phyloP scores from a whole-genome alignment of 805 yeast species.

The Barnettozyma siamensis region DNA sequence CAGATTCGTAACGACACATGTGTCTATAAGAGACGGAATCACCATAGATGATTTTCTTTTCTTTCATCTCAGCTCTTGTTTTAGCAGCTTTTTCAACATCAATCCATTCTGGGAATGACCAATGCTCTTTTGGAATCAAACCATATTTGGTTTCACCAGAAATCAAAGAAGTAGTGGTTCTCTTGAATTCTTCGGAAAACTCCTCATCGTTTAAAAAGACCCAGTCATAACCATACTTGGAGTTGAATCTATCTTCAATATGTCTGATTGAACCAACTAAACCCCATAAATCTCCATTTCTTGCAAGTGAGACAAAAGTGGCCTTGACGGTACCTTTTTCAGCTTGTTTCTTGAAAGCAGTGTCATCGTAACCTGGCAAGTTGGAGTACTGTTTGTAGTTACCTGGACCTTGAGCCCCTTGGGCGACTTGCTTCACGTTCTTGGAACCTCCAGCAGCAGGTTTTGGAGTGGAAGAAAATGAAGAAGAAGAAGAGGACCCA shows the following conservation, averaged over 20 bases:
- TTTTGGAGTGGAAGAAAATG: constrained; percentile 3
- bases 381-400: constrained; percentile 9
- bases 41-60: constrained; percentile 50
- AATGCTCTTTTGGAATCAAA: constrained; percentile 50
- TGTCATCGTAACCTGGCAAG: constrained; percentile 12
- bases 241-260: constrained; percentile 65
- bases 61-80: constrained; percentile 39
- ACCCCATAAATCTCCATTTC: constrained; percentile 58
- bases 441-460: background rate
- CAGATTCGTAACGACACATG: constrained; percentile 50
- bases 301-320: constrained; percentile 62
- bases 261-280: constrained; percentile 55
- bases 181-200: constrained; percentile 51
- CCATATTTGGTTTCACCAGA: constrained; percentile 64
- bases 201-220: constrained; percentile 68
- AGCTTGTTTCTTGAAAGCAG: constrained; percentile 20
- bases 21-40: constrained; percentile 59
- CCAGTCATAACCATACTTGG: constrained; percentile 65
- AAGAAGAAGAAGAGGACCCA: constrained; percentile 8
- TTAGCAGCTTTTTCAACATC: constrained; percentile 45
- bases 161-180: constrained; percentile 41
- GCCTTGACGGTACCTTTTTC: constrained; percentile 40
- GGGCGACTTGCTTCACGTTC: constrained; percentile 10
- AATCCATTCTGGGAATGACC: constrained; percentile 67
- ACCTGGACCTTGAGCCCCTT: constrained; percentile 12